A percentile compares a stretch with the other conserved stretches of the same genome.
Conservation (phyloP, 2,329 filamentous ascomycete species). For the Exophiala bonariae region DNA sequence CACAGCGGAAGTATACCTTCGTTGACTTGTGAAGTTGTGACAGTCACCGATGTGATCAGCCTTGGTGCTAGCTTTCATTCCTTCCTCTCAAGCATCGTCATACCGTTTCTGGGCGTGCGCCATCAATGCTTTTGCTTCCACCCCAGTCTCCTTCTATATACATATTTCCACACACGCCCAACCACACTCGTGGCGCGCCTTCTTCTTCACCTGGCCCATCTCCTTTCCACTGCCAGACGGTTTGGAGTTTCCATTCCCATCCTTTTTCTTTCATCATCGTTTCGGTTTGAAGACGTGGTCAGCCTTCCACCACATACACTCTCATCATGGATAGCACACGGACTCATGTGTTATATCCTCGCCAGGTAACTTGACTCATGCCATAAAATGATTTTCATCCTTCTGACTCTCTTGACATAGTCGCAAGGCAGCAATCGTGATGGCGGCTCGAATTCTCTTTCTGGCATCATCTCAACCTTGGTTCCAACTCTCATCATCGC, state of each 20-base stretch:
- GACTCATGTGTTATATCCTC: slow-evolving; percentile 20
- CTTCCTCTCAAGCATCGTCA: too few species aligned
- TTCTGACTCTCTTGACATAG: slow-evolving; percentile 5
- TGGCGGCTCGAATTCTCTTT: slow-evolving; percentile 48
- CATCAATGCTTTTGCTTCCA: neutral
- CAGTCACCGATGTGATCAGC: too few species aligned
- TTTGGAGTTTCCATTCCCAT: neutral
- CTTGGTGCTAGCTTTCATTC: too few species aligned
- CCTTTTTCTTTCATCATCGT: neutral
- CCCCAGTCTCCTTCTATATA: neutral
- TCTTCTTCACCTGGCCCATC: neutral
- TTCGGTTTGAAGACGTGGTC: too few species aligned
- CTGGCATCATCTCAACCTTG: slow-evolving; percentile 49
- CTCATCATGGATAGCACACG: slow-evolving; percentile 9
- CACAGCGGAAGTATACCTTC: too few species aligned
- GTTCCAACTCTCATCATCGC: slow-evolving; percentile 48
- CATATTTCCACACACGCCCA: neutral
- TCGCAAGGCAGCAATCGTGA: slow-evolving; percentile 14
- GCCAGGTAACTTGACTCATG: slow-evolving; percentile 13
- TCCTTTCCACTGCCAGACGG: neutral
- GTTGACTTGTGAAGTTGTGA: too few species aligned
- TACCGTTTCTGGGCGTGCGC: neutral
- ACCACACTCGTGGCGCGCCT: neutral
- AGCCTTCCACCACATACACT: neutral
- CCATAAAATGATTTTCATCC: neutral